phyloP scores from a whole-genome alignment of 768 basidiomycete species.

The Naganishia friedmannii region DNA sequence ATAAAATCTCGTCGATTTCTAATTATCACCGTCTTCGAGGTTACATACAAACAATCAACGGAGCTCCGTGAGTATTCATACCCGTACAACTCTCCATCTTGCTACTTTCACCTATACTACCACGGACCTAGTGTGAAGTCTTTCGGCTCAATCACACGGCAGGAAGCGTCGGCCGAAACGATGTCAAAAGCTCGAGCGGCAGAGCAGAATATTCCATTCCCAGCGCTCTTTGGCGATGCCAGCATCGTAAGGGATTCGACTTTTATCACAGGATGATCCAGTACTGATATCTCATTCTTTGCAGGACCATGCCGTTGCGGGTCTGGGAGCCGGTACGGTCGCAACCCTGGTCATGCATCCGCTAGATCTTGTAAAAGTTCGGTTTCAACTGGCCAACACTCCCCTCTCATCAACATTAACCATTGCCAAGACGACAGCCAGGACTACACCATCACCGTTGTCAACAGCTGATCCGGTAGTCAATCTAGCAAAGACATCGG shows the following conservation, averaged over 20 bases:
- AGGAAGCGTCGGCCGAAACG: not conserved
- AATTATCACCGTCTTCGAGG: not conserved
- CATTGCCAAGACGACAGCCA: conserved; percentile 13
- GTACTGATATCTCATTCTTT: not conserved
- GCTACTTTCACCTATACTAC: not conserved
- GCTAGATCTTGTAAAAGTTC: conserved; percentile 89
- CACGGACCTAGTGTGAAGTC: not conserved
- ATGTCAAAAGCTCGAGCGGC: not conserved
- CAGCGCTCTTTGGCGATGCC: conserved; percentile 45
- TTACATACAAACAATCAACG: not conserved
- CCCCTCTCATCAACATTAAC: conserved; percentile 38
- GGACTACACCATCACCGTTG: conserved; percentile 4
- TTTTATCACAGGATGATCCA: not conserved
- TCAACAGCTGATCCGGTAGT: conserved; percentile 15
- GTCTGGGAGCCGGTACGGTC: conserved; percentile 85
- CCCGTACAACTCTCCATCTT: not conserved
- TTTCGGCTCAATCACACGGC: not conserved
- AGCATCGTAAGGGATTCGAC: conserved; percentile 36
- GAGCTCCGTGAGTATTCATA: not conserved
- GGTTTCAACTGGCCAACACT: conserved; percentile 80
- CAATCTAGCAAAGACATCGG: conserved; percentile 3
- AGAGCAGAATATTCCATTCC: conserved; percentile 22
- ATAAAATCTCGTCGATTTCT: conserved; percentile 2
- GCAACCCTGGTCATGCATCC: conserved; percentile 96
- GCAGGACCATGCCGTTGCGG: conserved; percentile 92